Percentiles rank a stretch among this genome's conserved stretches.
phyloP scores from a whole-genome alignment of 2,329 filamentous ascomycete species.

The Cladophialophora carrionii region DNA sequence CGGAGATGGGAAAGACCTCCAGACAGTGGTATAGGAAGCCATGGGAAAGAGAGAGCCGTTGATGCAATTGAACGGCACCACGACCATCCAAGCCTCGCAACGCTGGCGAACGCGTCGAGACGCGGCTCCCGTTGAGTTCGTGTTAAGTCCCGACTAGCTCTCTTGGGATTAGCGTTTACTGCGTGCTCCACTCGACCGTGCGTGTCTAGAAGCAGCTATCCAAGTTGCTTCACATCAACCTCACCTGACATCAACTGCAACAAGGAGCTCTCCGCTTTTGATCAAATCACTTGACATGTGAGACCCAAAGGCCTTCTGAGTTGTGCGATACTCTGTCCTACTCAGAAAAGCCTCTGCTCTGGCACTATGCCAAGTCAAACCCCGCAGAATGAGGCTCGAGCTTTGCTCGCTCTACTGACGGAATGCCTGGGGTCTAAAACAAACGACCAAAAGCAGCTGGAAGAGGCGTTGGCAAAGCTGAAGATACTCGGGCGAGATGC shows the following conservation, averaged over 20 bases:
- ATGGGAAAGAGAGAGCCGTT: not conserved
- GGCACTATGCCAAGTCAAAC: constrained; percentile 47
- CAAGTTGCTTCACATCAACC: not conserved
- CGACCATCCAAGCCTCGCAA: not conserved
- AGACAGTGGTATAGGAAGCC: not conserved
- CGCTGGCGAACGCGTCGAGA: constrained; percentile 18
- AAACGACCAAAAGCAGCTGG: constrained; percentile 47
- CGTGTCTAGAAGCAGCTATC: not conserved
- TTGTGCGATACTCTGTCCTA: not conserved
- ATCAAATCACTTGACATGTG: not conserved
- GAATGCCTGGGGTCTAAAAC: constrained; percentile 64
- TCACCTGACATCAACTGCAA: not conserved
- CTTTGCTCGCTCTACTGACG: constrained; percentile 64
- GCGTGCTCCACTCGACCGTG: not conserved
- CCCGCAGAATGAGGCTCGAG: constrained; percentile 70
- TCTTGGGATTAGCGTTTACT: not conserved
- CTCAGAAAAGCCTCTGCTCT: not conserved
- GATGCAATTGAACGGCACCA: not conserved
- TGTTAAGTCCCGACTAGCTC: not conserved
- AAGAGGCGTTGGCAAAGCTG: constrained; percentile 60
- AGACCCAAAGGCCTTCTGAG: not conserved
- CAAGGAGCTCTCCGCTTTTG: not conserved
- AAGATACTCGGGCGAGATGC: constrained; percentile 79
- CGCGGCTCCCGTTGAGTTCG: constrained; percentile 3
- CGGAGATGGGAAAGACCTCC: not conserved